Evolutionary conservation across 176 grass and related monocot species (phyloP).

Genomic region (Oryza brachyantha): DNA sequence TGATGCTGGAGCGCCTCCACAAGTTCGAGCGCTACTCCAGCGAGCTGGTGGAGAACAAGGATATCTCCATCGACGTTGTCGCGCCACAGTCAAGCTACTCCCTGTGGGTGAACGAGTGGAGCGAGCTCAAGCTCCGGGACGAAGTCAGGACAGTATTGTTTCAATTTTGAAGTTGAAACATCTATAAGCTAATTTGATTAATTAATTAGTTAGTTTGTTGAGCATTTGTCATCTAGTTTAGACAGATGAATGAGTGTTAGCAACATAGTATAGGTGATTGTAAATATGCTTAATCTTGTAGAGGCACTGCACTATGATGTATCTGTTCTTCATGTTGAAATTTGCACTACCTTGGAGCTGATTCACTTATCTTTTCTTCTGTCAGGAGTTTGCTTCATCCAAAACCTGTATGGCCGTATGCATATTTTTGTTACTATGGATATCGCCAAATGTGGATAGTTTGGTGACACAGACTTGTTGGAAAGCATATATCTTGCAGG

Average conservation of each 20-base stretch:
- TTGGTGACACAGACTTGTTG: not conserved
- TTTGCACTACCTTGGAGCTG: not conserved
- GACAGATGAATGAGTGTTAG: constrained; percentile 13
- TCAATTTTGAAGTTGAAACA: constrained; percentile 27
- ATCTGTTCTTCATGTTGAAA: constrained; percentile 26
- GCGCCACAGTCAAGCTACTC: constrained; percentile 87
- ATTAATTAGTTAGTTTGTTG: not conserved
- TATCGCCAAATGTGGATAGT: not conserved
- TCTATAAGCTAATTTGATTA: not conserved
- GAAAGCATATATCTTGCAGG: not conserved
- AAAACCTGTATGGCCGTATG: not conserved
- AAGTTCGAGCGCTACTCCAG: constrained; percentile 67
- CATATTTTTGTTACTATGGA: not conserved
- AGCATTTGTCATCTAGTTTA: not conserved
- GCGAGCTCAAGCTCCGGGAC: constrained; percentile 52
- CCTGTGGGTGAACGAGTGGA: constrained; percentile 72
- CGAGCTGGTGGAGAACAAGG: constrained; percentile 64
- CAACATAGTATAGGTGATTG: constrained; percentile 27
- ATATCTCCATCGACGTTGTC: constrained; percentile 79
- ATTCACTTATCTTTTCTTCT: not conserved
- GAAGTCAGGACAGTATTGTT: constrained; percentile 33
- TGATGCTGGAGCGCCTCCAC: constrained; percentile 36
- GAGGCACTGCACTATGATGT: constrained; percentile 23
- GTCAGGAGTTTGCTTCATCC: not conserved
- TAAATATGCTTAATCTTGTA: constrained; percentile 32